A percentile compares a stretch with the other conserved stretches of the same genome.
These are phyloP conservation scores for Wallacemonas sp. DNA, from an alignment of 208 protist species.

Conservation along the genomic window DNA sequence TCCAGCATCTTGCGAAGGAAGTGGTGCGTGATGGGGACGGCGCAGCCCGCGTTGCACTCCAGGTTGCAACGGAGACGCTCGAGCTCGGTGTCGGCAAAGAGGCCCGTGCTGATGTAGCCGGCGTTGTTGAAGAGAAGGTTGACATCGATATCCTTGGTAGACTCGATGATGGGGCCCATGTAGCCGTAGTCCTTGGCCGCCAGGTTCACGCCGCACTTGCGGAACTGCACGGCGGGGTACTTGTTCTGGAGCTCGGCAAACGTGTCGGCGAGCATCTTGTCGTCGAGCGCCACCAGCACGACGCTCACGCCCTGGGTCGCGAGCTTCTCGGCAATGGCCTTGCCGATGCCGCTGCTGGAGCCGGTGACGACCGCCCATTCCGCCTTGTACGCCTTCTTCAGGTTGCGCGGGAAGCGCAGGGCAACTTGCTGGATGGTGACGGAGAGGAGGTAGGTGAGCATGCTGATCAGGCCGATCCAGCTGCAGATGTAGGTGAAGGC, in stretches of 20 bases:
- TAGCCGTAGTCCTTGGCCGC: slow-evolving; percentile 64
- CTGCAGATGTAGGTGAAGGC: slow-evolving; percentile 61
- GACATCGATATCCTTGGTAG: slow-evolving; percentile 74
- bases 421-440: slow-evolving; percentile 57
- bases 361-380: slow-evolving; percentile 94
- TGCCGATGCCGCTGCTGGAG: slow-evolving; percentile 95
- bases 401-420: slow-evolving; percentile 68
- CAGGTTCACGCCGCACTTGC: slow-evolving; percentile 90
- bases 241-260: slow-evolving; percentile 78
- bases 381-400: slow-evolving; percentile 77
- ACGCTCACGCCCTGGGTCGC: slow-evolving; percentile 91
- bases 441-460: slow-evolving; percentile 65
- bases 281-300: slow-evolving; percentile 87
- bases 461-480: slow-evolving; percentile 78
- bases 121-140: slow-evolving; percentile 94
- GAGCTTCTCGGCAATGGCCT: slow-evolving; percentile 93
- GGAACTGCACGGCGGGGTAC: slow-evolving; percentile 77
- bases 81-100: slow-evolving; percentile 86
- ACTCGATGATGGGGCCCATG: slow-evolving; percentile 70
- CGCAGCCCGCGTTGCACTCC: slow-evolving; percentile 89
- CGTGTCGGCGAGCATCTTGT: slow-evolving; percentile 82
- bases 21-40: slow-evolving; percentile 88
- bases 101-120: slow-evolving; percentile 92
- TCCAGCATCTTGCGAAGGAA: slow-evolving; percentile 89
- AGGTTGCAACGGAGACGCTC: slow-evolving; percentile 85